Percentiles rank a stretch among this genome's conserved stretches.
Conservation (phyloP, 2,329 filamentous ascomycete genomes). For the Coniosporium tulheliwenetii region DNA sequence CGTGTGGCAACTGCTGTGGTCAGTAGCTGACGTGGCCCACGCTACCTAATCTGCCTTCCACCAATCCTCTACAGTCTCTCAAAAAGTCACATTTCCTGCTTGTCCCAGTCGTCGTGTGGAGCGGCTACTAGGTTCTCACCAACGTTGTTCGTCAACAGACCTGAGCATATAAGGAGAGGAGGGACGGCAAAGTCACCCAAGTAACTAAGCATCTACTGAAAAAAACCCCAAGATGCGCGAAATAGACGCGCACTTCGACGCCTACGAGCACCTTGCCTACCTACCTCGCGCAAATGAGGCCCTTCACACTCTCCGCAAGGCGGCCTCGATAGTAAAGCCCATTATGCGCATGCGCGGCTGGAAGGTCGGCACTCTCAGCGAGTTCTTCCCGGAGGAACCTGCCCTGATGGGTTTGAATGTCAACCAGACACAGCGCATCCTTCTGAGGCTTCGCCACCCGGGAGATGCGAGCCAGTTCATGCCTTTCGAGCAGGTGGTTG, state of each 20-base stretch:
- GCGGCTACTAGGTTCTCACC: too few species aligned
- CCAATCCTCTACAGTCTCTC: too few species aligned
- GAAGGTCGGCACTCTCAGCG: constrained; percentile 62
- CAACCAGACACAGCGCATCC: constrained; percentile 63
- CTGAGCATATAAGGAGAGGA: too few species aligned
- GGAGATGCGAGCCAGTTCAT: constrained; percentile 63
- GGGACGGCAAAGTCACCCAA: too few species aligned
- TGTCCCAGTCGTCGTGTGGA: too few species aligned
- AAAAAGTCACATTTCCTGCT: too few species aligned
- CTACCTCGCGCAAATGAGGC: constrained; percentile 28
- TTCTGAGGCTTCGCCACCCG: constrained; percentile 64
- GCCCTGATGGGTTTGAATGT: constrained; percentile 72
- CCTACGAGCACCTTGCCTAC: constrained; percentile 32
- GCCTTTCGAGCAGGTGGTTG: constrained; percentile 62
- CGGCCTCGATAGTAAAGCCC: constrained; percentile 81
- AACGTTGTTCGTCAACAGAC: too few species aligned
- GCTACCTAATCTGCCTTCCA: too few species aligned
- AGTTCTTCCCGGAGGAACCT: constrained; percentile 66
- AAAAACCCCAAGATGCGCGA: constrained; percentile 20
- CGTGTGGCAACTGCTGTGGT: too few species aligned
- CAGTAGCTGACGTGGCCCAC: too few species aligned
- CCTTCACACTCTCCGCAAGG: constrained; percentile 43
- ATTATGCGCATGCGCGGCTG: constrained; percentile 81
- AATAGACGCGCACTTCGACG: constrained; percentile 31
- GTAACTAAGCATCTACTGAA: not conserved